Evolutionary conservation across 345 rosid species (phyloP).

Genomic region (Cardamine occulta): DNA sequence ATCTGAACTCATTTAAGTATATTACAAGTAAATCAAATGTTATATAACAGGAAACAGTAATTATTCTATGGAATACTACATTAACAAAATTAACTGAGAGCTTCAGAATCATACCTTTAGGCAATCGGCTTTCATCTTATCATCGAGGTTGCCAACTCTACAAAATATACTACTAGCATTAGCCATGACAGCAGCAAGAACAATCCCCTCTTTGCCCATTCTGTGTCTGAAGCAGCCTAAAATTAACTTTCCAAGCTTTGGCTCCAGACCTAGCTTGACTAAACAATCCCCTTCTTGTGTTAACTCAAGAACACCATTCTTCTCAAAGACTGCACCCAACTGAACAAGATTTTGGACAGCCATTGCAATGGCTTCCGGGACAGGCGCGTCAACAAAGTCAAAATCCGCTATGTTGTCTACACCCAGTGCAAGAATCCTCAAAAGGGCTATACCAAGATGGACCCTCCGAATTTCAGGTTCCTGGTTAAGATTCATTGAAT

Average conservation of each 20-base stretch:
- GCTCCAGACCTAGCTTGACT: slow-evolving; percentile 89
- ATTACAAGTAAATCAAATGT: not conserved
- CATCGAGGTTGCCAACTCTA: slow-evolving; percentile 72
- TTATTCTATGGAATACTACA: not conserved
- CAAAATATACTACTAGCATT: slow-evolving; percentile 91
- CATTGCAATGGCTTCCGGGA: slow-evolving; percentile 65
- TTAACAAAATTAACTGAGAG: not conserved
- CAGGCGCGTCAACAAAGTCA: slow-evolving; percentile 91
- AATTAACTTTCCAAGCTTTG: slow-evolving; percentile 85
- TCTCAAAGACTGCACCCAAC: slow-evolving; percentile 67
- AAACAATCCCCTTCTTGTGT: slow-evolving; percentile 64
- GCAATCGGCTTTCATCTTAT: slow-evolving; percentile 77
- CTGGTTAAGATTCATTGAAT: slow-evolving; percentile 64
- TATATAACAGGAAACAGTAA: not conserved
- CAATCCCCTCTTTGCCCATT: slow-evolving; percentile 81
- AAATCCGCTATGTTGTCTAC: slow-evolving; percentile 58
- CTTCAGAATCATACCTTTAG: slow-evolving; percentile 52
- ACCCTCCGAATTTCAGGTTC: slow-evolving; percentile 91
- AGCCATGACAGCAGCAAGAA: slow-evolving; percentile 90
- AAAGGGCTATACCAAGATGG: slow-evolving; percentile 86
- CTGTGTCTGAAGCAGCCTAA: slow-evolving; percentile 55
- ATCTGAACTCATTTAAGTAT: not conserved
- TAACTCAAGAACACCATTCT: slow-evolving; percentile 55
- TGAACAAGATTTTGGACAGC: slow-evolving; percentile 77
- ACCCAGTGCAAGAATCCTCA: slow-evolving; percentile 84